A percentile compares a stretch with the other conserved stretches of the same genome.
phyloP scores from a whole-genome alignment of 441 rosid genomes.

The Syzygium malaccense region DNA sequence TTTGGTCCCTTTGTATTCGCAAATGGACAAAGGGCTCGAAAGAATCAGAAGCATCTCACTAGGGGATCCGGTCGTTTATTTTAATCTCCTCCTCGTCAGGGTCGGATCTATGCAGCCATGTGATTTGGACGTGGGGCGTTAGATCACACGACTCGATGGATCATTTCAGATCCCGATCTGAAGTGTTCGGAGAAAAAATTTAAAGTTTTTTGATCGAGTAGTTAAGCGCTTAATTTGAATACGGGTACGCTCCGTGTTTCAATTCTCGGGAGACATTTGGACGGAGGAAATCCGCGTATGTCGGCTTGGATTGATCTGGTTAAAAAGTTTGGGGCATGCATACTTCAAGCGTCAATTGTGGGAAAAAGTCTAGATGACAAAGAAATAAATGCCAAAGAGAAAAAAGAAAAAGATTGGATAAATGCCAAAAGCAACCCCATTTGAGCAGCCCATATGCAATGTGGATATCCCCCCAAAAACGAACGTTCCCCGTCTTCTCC shows the following conservation, averaged over 20 bases:
- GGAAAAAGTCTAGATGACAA: background rate
- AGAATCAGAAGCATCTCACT: background rate
- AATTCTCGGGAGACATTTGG: no score
- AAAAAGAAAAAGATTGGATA: background rate
- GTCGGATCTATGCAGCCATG: background rate
- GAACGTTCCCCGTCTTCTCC: background rate
- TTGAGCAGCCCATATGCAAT: background rate
- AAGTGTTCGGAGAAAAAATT: background rate
- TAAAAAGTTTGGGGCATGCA: background rate
- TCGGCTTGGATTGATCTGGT: background rate
- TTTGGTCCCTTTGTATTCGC: background rate
- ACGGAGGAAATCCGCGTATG: background rate
- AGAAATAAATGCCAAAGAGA: background rate
- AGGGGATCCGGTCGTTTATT: background rate
- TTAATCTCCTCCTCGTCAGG: background rate
- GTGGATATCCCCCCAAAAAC: background rate
- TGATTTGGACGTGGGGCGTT: background rate
- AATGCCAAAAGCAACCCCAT: background rate
- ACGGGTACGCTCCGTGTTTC: background rate
- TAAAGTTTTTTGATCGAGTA: accelerated
- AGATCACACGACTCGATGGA: background rate
- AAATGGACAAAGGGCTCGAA: background rate
- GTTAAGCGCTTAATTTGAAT: background rate
- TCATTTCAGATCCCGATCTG: accelerated
- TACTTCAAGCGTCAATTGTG: background rate